Conservation (phyloP, 106 monocot genomes). For the Narthecium ossifragum region DNA sequence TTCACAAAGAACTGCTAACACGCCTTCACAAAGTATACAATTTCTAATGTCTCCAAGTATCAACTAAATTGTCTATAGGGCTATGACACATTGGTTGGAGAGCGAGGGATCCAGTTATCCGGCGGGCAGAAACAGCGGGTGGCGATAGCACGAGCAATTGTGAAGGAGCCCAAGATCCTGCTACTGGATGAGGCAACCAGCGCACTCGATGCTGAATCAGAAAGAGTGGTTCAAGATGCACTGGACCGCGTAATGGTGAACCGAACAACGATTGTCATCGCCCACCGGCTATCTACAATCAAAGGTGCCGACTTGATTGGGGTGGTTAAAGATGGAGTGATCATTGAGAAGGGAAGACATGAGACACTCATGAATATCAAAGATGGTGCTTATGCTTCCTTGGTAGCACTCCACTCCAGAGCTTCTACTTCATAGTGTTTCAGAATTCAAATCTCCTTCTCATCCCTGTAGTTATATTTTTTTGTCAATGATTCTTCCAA, state of each 20-base stretch:
- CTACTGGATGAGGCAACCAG: slow-evolving; percentile 43
- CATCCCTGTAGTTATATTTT: neutral
- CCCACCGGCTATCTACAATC: slow-evolving; percentile 37
- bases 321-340: slow-evolving; percentile 29
- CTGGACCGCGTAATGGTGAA: slow-evolving; percentile 32
- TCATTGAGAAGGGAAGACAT: slow-evolving; percentile 33
- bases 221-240: slow-evolving; percentile 36
- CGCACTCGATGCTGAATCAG: slow-evolving; percentile 35
- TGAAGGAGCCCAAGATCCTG: slow-evolving; percentile 38
- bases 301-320: slow-evolving; percentile 34
- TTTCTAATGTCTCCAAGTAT: too few species aligned
- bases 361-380: slow-evolving; percentile 19
- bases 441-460: too few species aligned
- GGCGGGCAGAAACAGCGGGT: slow-evolving; percentile 44
- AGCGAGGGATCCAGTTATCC: slow-evolving; percentile 31
- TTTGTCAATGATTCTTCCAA: neutral
- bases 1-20: too few species aligned
- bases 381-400: slow-evolving; percentile 32
- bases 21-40: too few species aligned
- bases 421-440: neutral
- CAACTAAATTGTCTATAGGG: too few species aligned
- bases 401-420: slow-evolving; percentile 20
- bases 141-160: slow-evolving; percentile 37
- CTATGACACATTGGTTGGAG: slow-evolving; percentile 32
- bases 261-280: slow-evolving; percentile 25